Base-by-base conservation (phyloP, 1,284 basidiomycete species). In the Pseudozyma tsukubaensis region DNA sequence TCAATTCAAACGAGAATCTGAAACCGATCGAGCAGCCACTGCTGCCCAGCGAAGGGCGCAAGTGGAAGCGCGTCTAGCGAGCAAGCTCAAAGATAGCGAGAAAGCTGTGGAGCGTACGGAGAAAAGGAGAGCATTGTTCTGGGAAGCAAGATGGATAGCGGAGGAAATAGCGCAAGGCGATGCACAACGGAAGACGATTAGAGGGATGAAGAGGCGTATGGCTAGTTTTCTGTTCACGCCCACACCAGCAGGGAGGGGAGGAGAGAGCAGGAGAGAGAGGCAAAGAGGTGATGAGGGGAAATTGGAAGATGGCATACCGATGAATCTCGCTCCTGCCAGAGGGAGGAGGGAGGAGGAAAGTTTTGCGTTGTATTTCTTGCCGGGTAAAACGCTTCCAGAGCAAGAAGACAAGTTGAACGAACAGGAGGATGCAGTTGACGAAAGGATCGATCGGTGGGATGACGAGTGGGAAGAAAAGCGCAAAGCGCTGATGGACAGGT, bases 371-470 rank as follows among this genome's bases (percentile, higher is more conserved):
- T 75, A 75, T 35, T 75, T 65, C 24, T 43, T 71, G 12, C 72
- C 72, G 0, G 56, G 50, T 0, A 68, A 68, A 24, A 64, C 65
- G 12, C 34, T 67, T 1, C 67, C 63, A 1, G 52, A 59, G 12
- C 72, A 76, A 35, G 74, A 76, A 42, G 74, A 76, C 14, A 4
- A 16, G 19, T 35, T 72, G 36, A 72, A 76, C 42, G 39, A 49
- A 1, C 64, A 76, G 54, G 70, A 73, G 47, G 74, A 76, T 21
- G n/a, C 39, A 0, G 70, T 70, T 3, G 74, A 73, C n/a, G 74
- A 72, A 10, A 14, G 53, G 35, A 72, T 72, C 39, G 74, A 67
- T 47, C 5, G 13, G 0, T 54, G 52, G 12, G 66, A 73, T 42
- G 70, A 72, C 24, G 32, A 2, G 7, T 70, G 62, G 59, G 55